phyloP scores from a whole-genome alignment of 495 filamentous ascomycete species.

The Daldinia grandis region DNA sequence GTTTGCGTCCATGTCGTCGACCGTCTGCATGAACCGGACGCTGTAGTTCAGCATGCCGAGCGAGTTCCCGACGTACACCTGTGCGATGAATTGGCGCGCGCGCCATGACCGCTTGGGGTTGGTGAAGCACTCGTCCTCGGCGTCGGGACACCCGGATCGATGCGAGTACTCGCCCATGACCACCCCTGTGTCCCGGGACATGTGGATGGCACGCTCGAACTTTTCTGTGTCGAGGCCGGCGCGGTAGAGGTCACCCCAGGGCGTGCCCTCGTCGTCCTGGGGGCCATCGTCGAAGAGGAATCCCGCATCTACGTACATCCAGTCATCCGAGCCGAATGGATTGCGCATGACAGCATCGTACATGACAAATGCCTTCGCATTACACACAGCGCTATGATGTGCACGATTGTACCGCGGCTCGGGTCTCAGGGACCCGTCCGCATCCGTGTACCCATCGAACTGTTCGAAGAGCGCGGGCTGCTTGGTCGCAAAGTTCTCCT shows the following conservation, averaged over 20 bases:
- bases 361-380: slow-evolving; percentile 41
- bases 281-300: slow-evolving; percentile 39
- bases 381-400: slow-evolving; percentile 38
- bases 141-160: slow-evolving; percentile 23
- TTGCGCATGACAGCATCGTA: slow-evolving; percentile 40
- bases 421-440: slow-evolving; percentile 31
- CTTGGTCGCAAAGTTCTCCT: slow-evolving; percentile 31
- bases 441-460: slow-evolving; percentile 48
- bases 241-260: slow-evolving; percentile 32
- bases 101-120: slow-evolving; percentile 29
- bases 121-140: slow-evolving; percentile 33
- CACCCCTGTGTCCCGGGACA: slow-evolving; percentile 33
- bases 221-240: slow-evolving; percentile 24
- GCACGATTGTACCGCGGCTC: slow-evolving; percentile 32
- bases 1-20: slow-evolving; percentile 41
- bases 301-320: slow-evolving; percentile 37
- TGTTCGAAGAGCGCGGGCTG: slow-evolving; percentile 41
- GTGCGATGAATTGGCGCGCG: slow-evolving; percentile 33
- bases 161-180: slow-evolving; percentile 39
- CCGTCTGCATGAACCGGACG: slow-evolving; percentile 41
- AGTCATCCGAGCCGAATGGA: slow-evolving; percentile 32
- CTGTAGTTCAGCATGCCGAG: slow-evolving; percentile 40
- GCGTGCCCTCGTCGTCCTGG: slow-evolving; percentile 14
- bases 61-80: slow-evolving; percentile 37
- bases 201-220: slow-evolving; percentile 29